These are phyloP conservation scores for Eremothecium gossypii DNA, from an alignment of 1,139 yeast genomes.

Conservation along the genomic window DNA sequence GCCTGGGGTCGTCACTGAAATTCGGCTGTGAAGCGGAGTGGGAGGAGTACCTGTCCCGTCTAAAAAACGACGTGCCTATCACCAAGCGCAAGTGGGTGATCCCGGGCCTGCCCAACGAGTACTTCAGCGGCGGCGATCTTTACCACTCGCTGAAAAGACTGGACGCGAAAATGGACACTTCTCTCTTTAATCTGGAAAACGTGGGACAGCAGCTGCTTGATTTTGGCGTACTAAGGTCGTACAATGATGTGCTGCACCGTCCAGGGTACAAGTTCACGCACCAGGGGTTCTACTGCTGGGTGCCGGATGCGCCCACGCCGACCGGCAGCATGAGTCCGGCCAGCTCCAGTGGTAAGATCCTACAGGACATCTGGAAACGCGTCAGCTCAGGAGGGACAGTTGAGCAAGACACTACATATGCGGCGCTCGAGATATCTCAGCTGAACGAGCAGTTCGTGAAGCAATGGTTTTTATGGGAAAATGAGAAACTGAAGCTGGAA, in stretches of 20 bases:
- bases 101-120: conserved; percentile 22
- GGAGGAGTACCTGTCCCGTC: conserved; percentile 11
- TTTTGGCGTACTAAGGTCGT: conserved; percentile 8
- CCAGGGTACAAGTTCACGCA: conserved; percentile 4
- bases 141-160: conserved; percentile 11
- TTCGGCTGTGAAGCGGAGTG: conserved; percentile 15
- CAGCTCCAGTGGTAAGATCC: not conserved
- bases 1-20: conserved; percentile 10
- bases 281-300: conserved; percentile 9
- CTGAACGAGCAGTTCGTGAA: conserved; percentile 2
- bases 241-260: conserved; percentile 7
- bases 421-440: conserved; percentile 2
- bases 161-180: conserved; percentile 12
- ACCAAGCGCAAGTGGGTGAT: conserved; percentile 22
- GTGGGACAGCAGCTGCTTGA: conserved; percentile 17
- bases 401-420: not conserved
- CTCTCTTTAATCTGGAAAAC: conserved; percentile 17
- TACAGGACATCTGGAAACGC: conserved; percentile 1
- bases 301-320: not conserved
- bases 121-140: conserved; percentile 13
- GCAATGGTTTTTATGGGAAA: not conserved
- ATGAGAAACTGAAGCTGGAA: conserved; percentile 1
- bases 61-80: conserved; percentile 17
- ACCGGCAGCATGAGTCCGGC: no score
- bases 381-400: conserved; percentile 1